Percentiles rank a stretch among this genome's conserved stretches.
Evolutionary conservation across 148 eudicot species (phyloP).

Genomic region (Arbutus unedo): DNA sequence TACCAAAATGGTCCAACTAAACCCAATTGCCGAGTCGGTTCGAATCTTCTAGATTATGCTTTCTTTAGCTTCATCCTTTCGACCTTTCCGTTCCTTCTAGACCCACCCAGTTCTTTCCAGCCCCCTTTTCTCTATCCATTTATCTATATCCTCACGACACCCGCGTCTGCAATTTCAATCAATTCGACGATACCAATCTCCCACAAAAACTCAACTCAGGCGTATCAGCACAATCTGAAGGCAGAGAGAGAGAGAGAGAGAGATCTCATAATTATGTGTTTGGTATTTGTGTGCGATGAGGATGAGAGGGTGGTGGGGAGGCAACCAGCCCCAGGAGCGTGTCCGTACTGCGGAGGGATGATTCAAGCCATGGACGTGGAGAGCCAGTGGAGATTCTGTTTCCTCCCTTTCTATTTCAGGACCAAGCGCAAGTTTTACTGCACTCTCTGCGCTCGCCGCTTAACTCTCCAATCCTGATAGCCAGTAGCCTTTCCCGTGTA

Average conservation of each 20-base stretch:
- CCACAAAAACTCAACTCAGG: background rate
- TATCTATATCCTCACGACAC: too few species aligned
- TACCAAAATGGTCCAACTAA: too few species aligned
- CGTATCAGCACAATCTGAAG: background rate
- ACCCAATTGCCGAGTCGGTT: background rate
- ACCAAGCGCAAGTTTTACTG: conserved; percentile 14
- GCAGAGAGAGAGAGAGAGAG: background rate
- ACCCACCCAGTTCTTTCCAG: too few species aligned
- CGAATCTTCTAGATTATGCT: background rate
- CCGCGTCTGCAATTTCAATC: background rate
- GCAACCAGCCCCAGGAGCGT: background rate
- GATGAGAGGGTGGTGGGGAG: conserved; percentile 11
- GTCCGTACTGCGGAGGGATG: conserved; percentile 12
- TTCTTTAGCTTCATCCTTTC: too few species aligned
- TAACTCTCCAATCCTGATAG: background rate
- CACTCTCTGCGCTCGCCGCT: conserved; percentile 9
- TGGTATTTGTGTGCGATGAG: conserved; percentile 13
- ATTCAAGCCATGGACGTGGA: conserved; percentile 13
- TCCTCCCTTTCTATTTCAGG: background rate
- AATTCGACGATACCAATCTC: background rate
- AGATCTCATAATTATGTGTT: background rate
- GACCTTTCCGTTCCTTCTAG: too few species aligned
- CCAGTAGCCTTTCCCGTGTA: background rate
- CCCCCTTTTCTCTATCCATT: too few species aligned
- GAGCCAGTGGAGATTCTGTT: conserved; percentile 18